Conservation (phyloP, 2,329 filamentous ascomycete genomes). For the Xylariaceae sp. region DNA sequence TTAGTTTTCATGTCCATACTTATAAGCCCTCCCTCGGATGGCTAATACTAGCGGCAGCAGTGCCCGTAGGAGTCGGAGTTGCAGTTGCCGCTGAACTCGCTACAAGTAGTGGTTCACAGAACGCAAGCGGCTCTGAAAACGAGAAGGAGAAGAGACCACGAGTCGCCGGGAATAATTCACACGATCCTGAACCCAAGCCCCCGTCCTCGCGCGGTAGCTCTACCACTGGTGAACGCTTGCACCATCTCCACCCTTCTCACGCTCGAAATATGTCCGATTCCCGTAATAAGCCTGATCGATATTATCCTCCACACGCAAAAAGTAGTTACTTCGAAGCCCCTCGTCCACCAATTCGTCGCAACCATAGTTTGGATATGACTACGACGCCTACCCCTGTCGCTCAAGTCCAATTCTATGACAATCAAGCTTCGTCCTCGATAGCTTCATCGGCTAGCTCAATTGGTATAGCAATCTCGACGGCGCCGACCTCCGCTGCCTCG, state of each 20-base stretch:
- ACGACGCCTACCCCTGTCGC: conserved; percentile 8
- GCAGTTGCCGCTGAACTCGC: conserved; percentile 11
- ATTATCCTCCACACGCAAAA: conserved; percentile 26
- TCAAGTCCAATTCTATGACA: conserved; percentile 13
- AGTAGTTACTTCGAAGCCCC: conserved; percentile 28
- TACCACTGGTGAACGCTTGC: conserved; percentile 20
- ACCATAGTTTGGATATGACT: conserved; percentile 13
- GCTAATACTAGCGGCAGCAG: conserved; percentile 16
- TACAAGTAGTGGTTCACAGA: conserved; percentile 16
- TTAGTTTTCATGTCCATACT: conserved; percentile 14
- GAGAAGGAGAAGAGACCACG: conserved; percentile 22
- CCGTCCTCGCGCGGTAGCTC: conserved; percentile 19
- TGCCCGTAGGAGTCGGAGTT: conserved; percentile 10
- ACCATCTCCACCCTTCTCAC: conserved; percentile 23
- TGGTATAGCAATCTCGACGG: conserved; percentile 25
- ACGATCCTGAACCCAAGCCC: conserved; percentile 15
- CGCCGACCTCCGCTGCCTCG: conserved; percentile 20
- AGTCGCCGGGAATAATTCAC: conserved; percentile 12
- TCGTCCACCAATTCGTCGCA: conserved; percentile 23
- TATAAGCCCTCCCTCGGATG: conserved; percentile 16
- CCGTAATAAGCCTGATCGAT: conserved; percentile 18
- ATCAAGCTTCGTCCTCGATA: conserved; percentile 21
- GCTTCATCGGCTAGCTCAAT: conserved; percentile 28
- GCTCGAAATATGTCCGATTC: conserved; percentile 20
- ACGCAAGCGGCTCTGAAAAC: conserved; percentile 22